Conservation (phyloP, 306 rosid species). For the Trifolium repens region DNA sequence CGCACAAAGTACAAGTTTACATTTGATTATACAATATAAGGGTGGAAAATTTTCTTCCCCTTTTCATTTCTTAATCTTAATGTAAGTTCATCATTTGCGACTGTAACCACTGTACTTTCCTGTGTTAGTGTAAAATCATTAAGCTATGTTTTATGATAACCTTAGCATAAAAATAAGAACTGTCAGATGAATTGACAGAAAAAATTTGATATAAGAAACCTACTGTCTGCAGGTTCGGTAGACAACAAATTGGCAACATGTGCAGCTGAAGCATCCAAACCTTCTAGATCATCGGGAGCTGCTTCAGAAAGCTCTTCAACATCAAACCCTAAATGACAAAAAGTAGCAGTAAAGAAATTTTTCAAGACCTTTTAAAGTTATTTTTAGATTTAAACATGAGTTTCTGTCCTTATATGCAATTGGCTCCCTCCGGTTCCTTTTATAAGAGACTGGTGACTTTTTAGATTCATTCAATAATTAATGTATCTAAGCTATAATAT, state of each 20-base stretch:
- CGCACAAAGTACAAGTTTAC: constrained; percentile 24
- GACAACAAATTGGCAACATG: constrained; percentile 94
- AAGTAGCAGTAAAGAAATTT: constrained; percentile 32
- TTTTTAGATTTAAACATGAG: constrained; percentile 7
- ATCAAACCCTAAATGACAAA: constrained; percentile 74
- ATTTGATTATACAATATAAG: constrained; percentile 15
- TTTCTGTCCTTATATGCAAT: constrained; percentile 21
- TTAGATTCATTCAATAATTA: no score
- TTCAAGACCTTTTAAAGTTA: constrained; percentile 8
- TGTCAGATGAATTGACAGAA: background rate
- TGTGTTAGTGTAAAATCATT: background rate
- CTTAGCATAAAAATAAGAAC: constrained; percentile 23
- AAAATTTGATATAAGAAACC: constrained; percentile 41
- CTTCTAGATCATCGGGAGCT: constrained; percentile 89
- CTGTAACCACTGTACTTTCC: background rate
- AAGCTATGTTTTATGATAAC: constrained; percentile 9
- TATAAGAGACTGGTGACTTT: no score
- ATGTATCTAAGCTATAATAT: no score
- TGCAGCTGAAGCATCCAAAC: constrained; percentile 91
- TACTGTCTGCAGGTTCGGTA: constrained; percentile 90
- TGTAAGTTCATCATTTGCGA: constrained; percentile 1
- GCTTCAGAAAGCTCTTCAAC: constrained; percentile 89
- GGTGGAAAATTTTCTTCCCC: constrained; percentile 8
- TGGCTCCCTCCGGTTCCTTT: background rate
- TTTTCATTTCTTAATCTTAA: background rate